These are phyloP conservation scores for Penicillium riverlandense DNA, from an alignment of 495 filamentous ascomycete species.

Conservation along the genomic window DNA sequence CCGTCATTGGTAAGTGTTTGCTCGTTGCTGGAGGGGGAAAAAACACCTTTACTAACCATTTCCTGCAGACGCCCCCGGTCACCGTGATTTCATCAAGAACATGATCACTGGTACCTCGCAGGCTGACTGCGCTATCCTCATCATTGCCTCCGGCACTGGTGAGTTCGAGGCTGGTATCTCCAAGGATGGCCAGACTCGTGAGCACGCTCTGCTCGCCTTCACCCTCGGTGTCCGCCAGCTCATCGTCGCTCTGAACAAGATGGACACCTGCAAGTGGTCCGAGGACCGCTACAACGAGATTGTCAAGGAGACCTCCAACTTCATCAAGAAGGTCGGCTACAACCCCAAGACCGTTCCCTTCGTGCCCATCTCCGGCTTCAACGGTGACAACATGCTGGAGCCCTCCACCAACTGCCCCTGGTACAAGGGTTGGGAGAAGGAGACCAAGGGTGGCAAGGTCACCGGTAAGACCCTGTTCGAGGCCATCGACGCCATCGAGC, in stretches of 20 bases:
- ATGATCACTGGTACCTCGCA: conserved; percentile 99
- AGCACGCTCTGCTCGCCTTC: conserved; percentile 99
- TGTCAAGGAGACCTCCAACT: conserved; percentile 99
- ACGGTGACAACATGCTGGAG: conserved; percentile 99
- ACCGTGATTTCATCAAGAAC: conserved; percentile 99
- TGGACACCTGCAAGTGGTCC: conserved; percentile 99
- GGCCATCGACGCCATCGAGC: conserved; percentile 96
- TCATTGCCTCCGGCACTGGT: conserved; percentile 99
- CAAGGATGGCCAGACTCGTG: conserved; percentile 99
- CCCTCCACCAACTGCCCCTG: conserved; percentile 90
- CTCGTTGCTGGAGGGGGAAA: not conserved
- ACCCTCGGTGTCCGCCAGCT: conserved; percentile 99
- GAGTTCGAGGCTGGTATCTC: conserved; percentile 99
- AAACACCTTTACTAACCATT: not conserved
- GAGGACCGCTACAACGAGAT: conserved; percentile 96
- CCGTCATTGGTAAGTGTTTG: conserved; percentile 76
- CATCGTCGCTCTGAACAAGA: conserved; percentile 99
- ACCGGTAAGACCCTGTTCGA: conserved; percentile 97
- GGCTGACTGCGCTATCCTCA: conserved; percentile 99
- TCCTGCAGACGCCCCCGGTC: conserved; percentile 82
- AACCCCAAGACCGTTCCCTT: conserved; percentile 98
- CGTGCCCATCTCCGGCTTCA: conserved; percentile 99
- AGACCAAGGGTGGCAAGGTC: conserved; percentile 85
- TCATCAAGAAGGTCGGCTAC: conserved; percentile 99
- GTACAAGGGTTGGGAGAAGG: conserved; percentile 99